phyloP scores from a whole-genome alignment of 1,284 basidiomycete genomes.

The Papiliotrema laurentii region DNA sequence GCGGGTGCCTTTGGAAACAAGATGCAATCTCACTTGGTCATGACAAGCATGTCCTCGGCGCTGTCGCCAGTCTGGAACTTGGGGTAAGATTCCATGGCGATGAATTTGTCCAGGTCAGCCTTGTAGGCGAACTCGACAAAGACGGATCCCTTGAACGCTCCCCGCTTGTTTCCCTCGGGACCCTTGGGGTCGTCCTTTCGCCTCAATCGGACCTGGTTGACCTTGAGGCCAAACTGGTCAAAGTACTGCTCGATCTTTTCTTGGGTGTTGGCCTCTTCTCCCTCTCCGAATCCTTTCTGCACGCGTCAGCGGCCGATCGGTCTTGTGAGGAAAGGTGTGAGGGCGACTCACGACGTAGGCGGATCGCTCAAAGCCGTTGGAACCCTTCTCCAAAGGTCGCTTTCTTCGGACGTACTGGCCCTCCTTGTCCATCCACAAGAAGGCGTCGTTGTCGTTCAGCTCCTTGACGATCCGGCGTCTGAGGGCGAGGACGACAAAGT shows the following conservation, averaged over 20 bases:
- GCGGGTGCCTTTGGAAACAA: no score
- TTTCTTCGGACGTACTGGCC: constrained; percentile 68
- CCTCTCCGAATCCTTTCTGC: constrained; percentile 85
- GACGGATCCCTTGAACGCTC: constrained; percentile 61
- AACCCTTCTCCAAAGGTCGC: constrained; percentile 63
- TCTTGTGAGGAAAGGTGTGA: background rate
- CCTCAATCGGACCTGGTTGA: constrained; percentile 78
- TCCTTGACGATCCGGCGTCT: constrained; percentile 47
- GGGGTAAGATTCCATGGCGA: constrained; percentile 73
- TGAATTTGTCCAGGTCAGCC: constrained; percentile 67
- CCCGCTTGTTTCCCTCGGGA: constrained; percentile 20
- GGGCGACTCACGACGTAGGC: constrained; percentile 68
- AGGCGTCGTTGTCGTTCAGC: constrained; percentile 49
- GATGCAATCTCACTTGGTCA: constrained; percentile 68
- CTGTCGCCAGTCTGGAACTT: constrained; percentile 60
- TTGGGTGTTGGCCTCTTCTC: constrained; percentile 63
- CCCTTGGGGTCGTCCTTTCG: constrained; percentile 55
- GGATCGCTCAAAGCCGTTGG: constrained; percentile 66
- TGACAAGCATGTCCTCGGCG: constrained; percentile 63
- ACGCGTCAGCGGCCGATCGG: constrained; percentile 4
- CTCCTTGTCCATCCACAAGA: constrained; percentile 67
- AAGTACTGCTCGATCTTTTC: constrained; percentile 78
- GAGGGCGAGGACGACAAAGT: constrained; percentile 65
- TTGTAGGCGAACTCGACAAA: constrained; percentile 85
- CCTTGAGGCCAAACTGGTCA: constrained; percentile 64